Conservation (phyloP, 495 filamentous ascomycete genomes). For the Penicillium fimorum region DNA sequence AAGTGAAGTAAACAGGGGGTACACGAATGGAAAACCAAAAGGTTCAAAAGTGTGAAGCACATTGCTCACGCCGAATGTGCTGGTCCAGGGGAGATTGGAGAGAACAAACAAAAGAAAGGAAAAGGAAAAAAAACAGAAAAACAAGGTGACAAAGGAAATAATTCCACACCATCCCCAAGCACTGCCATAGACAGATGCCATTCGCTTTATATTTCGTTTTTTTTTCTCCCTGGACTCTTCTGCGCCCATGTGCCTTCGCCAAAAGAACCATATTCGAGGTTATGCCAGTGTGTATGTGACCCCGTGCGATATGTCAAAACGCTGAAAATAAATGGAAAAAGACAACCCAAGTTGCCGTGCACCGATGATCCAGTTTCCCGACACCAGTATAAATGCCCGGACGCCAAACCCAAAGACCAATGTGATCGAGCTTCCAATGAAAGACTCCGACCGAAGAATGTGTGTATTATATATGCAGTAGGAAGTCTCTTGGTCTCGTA, state of each 20-base stretch:
- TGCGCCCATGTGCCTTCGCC: slow-evolving; percentile 10
- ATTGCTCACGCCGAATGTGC: slow-evolving; percentile 18
- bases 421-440: slow-evolving; percentile 18
- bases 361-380: slow-evolving; percentile 32
- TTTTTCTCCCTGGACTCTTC: slow-evolving; percentile 10
- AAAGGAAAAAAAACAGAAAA: slow-evolving; percentile 19
- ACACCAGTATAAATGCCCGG: slow-evolving; percentile 39
- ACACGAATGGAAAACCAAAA: slow-evolving; percentile 10
- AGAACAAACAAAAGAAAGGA: slow-evolving; percentile 18
- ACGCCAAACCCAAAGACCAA: slow-evolving; percentile 44
- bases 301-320: slow-evolving; percentile 5
- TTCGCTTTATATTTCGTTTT: slow-evolving; percentile 9
- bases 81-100: slow-evolving; percentile 14
- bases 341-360: slow-evolving; percentile 22
- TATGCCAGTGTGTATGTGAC: slow-evolving; percentile 7
- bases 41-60: slow-evolving; percentile 18
- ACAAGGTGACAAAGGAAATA: slow-evolving; percentile 18
- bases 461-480: slow-evolving; percentile 35
- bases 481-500: slow-evolving; percentile 49
- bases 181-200: slow-evolving; percentile 10
- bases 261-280: not conserved
- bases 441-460: slow-evolving; percentile 22
- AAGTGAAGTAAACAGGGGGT: slow-evolving; percentile 14
- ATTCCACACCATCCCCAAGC: slow-evolving; percentile 8
- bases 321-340: slow-evolving; percentile 1